These are phyloP conservation scores for Rhododendron williamsianum DNA, from an alignment of 148 eudicot genomes.

Conservation along the genomic window DNA sequence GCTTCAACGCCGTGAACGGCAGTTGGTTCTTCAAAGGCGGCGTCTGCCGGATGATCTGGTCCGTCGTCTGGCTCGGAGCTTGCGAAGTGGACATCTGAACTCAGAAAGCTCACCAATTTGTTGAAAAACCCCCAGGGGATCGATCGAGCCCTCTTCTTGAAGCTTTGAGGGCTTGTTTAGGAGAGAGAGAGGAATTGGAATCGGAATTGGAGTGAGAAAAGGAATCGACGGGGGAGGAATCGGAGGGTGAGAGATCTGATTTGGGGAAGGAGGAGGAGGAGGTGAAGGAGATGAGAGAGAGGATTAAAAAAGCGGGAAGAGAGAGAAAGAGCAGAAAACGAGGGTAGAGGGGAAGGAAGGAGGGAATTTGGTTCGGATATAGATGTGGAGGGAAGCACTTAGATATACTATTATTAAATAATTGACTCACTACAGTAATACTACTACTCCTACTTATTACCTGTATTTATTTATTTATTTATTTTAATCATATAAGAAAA, in stretches of 20 bases:
- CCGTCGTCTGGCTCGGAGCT: constrained; percentile 26
- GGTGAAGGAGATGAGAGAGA: not conserved
- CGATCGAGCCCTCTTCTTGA: constrained; percentile 11
- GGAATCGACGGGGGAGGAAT: not conserved
- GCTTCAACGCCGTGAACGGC: constrained; percentile 54
- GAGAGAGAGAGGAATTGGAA: constrained; percentile 14
- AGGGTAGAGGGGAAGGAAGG: constrained; percentile 35
- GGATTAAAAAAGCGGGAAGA: constrained; percentile 31
- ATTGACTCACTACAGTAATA: not conserved
- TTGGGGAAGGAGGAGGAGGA: not conserved
- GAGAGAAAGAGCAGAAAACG: constrained; percentile 31
- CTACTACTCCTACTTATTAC: not conserved
- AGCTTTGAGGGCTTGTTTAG: not conserved
- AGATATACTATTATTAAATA: not conserved
- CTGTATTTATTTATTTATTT: too few relatives aligned
- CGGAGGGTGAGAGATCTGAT: constrained; percentile 19
- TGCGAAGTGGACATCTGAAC: constrained; percentile 24
- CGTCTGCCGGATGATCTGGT: constrained; percentile 16
- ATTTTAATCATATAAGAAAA: not conserved
- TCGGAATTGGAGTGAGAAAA: not conserved
- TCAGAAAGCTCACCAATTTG: not conserved
- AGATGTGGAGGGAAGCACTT: constrained; percentile 83
- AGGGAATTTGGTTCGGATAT: constrained; percentile 96
- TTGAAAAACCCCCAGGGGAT: not conserved
- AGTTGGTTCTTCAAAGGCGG: constrained; percentile 36